Base-by-base conservation (phyloP, 2,329 filamentous ascomycete genomes). In the Penicillium crustosum region DNA sequence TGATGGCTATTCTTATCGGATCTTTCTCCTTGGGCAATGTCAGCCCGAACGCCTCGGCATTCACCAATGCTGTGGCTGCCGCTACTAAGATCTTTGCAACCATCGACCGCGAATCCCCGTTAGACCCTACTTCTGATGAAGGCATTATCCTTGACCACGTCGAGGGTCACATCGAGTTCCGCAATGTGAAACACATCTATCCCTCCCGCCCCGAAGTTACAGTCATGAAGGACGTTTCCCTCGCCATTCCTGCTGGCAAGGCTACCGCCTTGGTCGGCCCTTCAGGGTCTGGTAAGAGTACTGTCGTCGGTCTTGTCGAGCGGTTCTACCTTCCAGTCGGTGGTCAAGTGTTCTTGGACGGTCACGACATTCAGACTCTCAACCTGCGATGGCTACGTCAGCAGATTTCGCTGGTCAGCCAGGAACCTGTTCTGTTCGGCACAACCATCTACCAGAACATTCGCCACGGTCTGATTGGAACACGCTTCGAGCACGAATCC, bases 261-360 rank as follows among this genome's bases (percentile, higher is more conserved):
- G 92, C 90, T 19, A 96, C 93, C 2, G 94, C 94, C 1, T 80
- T 99, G 8, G 94, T 99, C 6, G 94, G 94, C 57, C 91, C 93
- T 0, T 97, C 93, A 12, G 94, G 93, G 12, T 95, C 90, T 39
- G 94, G 94, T 48, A 99, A 97, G 77, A 93, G 89, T 68, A 97
- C 94, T 0, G 93, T 97, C 61, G 89, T 97, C 29, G 93, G 93
- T 13, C 81, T 99, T 21, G 87, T 97, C 1, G 93, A 97, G 76
- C 86, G 94, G 19, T 97, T 97, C 74, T 99, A 99, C 73, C 86
- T 93, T 57, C 93, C 93, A 0, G 90, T 97, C 35, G 84, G 84
- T 31, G 94, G 94, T 23, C 77, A 83, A 21, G 86, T 97, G 1
- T 82, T 87, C 58, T 79, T 99, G 12, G 94, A 97, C 71, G 93